Evolutionary conservation across 1,284 basidiomycete genomes (phyloP).

Genomic region (Leccinum subrobustum): DNA sequence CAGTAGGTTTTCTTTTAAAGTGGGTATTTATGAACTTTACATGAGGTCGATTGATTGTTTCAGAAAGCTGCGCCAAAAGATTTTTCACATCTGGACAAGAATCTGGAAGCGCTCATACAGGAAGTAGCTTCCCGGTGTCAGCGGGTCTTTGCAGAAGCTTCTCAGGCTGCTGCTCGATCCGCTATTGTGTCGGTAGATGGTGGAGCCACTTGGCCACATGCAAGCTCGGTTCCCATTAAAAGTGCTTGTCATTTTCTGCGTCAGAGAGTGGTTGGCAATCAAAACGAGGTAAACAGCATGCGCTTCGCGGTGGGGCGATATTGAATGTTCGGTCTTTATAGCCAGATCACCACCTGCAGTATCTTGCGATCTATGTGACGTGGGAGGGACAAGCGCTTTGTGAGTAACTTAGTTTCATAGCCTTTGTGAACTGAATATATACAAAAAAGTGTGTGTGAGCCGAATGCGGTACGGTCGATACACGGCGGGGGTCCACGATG

Average conservation of each 20-base stretch:
- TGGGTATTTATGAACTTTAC: slow-evolving; percentile 22
- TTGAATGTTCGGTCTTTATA: slow-evolving; percentile 32
- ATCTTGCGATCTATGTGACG: slow-evolving; percentile 42
- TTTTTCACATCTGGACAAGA: slow-evolving; percentile 60
- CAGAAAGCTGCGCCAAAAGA: slow-evolving; percentile 51
- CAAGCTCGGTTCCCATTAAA: slow-evolving; percentile 27
- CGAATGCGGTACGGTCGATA: slow-evolving; percentile 47
- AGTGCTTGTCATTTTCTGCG: slow-evolving; percentile 41
- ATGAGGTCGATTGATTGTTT: slow-evolving; percentile 30
- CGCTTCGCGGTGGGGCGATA: slow-evolving; percentile 28
- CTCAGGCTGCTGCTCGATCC: slow-evolving; percentile 61
- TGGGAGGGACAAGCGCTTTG: slow-evolving; percentile 26
- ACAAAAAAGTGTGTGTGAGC: slow-evolving; percentile 51
- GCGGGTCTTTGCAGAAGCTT: slow-evolving; percentile 59
- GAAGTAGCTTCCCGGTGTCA: slow-evolving; percentile 62
- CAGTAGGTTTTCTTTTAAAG: slow-evolving; percentile 38
- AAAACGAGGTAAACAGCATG: slow-evolving; percentile 46
- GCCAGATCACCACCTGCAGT: slow-evolving; percentile 44
- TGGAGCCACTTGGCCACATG: slow-evolving; percentile 29
- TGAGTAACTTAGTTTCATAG: slow-evolving; percentile 29
- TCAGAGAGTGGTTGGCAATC: slow-evolving; percentile 48
- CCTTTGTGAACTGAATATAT: slow-evolving; percentile 37
- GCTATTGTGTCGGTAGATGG: slow-evolving; percentile 44
- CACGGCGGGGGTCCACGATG: slow-evolving; percentile 36
- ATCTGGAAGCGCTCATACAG: slow-evolving; percentile 63